These are phyloP conservation scores for Dothistroma pini DNA, from an alignment of 2,329 filamentous ascomycete genomes.

Conservation along the genomic window DNA sequence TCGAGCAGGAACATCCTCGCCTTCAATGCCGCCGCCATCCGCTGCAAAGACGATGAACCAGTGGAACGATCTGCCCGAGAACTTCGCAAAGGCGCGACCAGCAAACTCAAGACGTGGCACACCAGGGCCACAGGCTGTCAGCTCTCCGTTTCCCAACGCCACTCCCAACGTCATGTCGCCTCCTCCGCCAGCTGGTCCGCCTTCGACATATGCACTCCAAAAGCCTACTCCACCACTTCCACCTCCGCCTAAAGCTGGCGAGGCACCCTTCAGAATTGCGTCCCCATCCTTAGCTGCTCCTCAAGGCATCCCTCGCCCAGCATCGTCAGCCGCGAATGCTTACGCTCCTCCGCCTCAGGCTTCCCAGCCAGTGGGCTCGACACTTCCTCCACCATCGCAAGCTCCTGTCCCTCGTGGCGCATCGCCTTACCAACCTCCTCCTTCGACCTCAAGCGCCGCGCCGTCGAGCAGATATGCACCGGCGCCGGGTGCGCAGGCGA, in stretches of 20 bases:
- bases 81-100: constrained; percentile 62
- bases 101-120: constrained; percentile 66
- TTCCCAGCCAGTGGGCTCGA: constrained; percentile 39
- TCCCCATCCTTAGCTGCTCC: constrained; percentile 63
- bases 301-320: constrained; percentile 40
- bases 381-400: constrained; percentile 45
- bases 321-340: constrained; percentile 56
- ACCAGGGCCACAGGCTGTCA: constrained; percentile 63
- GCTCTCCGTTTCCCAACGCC: constrained; percentile 69
- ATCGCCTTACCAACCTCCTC: constrained; percentile 83
- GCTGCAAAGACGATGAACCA: constrained; percentile 68
- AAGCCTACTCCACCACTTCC: constrained; percentile 68
- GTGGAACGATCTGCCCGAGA: constrained; percentile 95
- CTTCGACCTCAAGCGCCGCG: constrained; percentile 56
- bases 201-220: constrained; percentile 55
- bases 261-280: constrained; percentile 62
- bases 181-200: constrained; percentile 55
- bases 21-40: constrained; percentile 61
- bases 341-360: constrained; percentile 61
- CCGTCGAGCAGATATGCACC: constrained; percentile 71
- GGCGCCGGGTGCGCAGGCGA: constrained; percentile 56
- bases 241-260: constrained; percentile 77
- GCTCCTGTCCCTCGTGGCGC: constrained; percentile 67
- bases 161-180: constrained; percentile 52
- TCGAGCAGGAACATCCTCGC: constrained; percentile 64